Base-by-base conservation (phyloP, 2,329 filamentous ascomycete species). In the Myriosclerotinia curreyana region DNA sequence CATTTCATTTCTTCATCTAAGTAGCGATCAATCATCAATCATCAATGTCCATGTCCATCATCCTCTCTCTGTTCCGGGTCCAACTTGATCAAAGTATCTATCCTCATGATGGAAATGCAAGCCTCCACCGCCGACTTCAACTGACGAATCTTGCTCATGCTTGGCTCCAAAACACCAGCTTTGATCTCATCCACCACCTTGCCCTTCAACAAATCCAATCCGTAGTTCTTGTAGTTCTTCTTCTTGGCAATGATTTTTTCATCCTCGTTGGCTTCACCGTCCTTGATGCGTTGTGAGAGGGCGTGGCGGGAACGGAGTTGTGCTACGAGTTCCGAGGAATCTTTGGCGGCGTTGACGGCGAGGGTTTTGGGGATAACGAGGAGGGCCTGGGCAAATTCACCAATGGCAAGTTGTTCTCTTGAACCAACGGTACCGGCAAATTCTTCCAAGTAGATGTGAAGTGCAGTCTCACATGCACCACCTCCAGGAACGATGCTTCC, bases 161-260 rank as follows among this genome's bases (percentile, higher is more conserved):
- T 96, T 40, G 95, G 95, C 82, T 99, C 95, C 74, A 99, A 78
- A 67, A 99, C 93, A 75, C 95, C 95, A 15, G 91, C 88, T 84
- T 98, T 98, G 74, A 99, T 82, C 80, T 92, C 88, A 77, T 99
- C 95, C 63, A 93, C 88, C 65, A 98, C 91, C 76, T 92, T 94
- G 71, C 95, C 95, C 76, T 90, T 92, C 64, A 82, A 82, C 73
- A 99, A 81, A 77, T 99, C 96, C 65, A 99, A 82, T 59, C 95
- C 95, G 77, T 99, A 99, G 83, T 99, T 99, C 81, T 94, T 95
- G 83, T 98, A 99, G 72, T 90, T 91, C 86, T 96, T 97, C 80
- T 94, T 95, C 78, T 91, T 92, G 56, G 92, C 92, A 65, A 95
- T 83, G 61, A 87, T 87, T 83, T 96, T 96, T 77, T 95, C 92